phyloP scores from a whole-genome alignment of 2,329 filamentous ascomycete species.

The Microdochium trichocladiopsis region DNA sequence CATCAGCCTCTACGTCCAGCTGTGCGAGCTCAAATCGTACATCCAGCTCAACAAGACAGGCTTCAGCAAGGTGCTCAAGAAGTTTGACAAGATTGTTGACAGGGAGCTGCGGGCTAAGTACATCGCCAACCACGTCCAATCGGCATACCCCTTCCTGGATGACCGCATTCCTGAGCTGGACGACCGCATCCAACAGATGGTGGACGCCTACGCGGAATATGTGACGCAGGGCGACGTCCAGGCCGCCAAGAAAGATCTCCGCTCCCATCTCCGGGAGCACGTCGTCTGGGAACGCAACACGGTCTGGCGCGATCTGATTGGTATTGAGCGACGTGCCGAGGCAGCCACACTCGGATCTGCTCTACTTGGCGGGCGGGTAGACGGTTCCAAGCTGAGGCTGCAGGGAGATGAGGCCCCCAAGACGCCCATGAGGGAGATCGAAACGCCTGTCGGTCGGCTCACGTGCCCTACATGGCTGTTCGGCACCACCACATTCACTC shows the following conservation, averaged over 20 bases:
- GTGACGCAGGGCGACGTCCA: constrained; percentile 75
- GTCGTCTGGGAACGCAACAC: constrained; percentile 99
- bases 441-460: constrained; percentile 74
- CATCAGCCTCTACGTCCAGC: constrained; percentile 78
- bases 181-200: constrained; percentile 65
- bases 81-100: constrained; percentile 95
- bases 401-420: constrained; percentile 76
- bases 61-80: constrained; percentile 94
- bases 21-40: constrained; percentile 94
- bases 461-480: constrained; percentile 75
- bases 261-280: constrained; percentile 88
- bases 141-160: constrained; percentile 74
- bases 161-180: constrained; percentile 66
- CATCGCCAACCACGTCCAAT: constrained; percentile 64
- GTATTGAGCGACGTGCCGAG: constrained; percentile 90
- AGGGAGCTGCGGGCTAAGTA: constrained; percentile 72
- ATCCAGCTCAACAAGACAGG: constrained; percentile 94
- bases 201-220: constrained; percentile 71
- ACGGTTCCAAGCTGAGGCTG: constrained; percentile 60
- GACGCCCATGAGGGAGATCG: constrained; percentile 57
- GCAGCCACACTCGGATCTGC: constrained; percentile 86
- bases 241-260: constrained; percentile 74
- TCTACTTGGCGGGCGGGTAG: constrained; percentile 68
- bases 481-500: constrained; percentile 71
- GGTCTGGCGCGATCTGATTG: constrained; percentile 98